Base-by-base conservation (phyloP, 164 flowering plant species). In the Nymphaea colorata region DNA sequence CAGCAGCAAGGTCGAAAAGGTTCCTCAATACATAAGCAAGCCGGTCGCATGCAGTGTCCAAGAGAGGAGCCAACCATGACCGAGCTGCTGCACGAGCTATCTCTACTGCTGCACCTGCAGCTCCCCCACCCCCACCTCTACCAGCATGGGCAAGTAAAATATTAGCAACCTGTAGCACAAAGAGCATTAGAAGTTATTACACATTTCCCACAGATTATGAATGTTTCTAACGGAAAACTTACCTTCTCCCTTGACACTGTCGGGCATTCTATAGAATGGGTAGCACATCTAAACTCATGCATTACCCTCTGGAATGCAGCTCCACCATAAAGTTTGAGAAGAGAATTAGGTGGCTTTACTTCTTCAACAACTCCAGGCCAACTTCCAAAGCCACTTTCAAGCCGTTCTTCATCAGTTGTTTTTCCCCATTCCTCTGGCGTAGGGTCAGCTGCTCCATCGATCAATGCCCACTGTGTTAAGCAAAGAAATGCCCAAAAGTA, bases 221-320 rank as follows among this genome's bases (percentile, higher is more conserved):
- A n/a, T 36, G 51, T 42, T 8, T 51, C 11, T 41, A 11, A 17
- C 42, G 12, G 14, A 61, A 17, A 10, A 61, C 42, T 61, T 70
- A 91, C 99, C 96, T 95, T 95, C 78, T 92, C 97, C 71, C 94
- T 82, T 25, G 99, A 95, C 42, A 95, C 87, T 55, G 83, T 75
- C 17, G 99, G 99, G 74, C 98, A 95, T 75, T 90, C 87, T 71
- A 95, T 84, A 68, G 98, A 95, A 77, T 87, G 90, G 53, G 98
- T 83, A 76, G 98, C 99, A 82, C 96, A 92, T 0, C 88, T 87
- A 59, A 95, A 92, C 77, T 95, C 99, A 81, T 90, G 96, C 74
- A 92, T 85, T 59, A 89, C 97, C 72, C 99, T 92, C 77, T 90
- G 98, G 85, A 92, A 95, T 75, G 98, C 98, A 71, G 99, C 99